Conservation (phyloP, 805 yeast species). For the Saccharomycopsis javanensis region DNA sequence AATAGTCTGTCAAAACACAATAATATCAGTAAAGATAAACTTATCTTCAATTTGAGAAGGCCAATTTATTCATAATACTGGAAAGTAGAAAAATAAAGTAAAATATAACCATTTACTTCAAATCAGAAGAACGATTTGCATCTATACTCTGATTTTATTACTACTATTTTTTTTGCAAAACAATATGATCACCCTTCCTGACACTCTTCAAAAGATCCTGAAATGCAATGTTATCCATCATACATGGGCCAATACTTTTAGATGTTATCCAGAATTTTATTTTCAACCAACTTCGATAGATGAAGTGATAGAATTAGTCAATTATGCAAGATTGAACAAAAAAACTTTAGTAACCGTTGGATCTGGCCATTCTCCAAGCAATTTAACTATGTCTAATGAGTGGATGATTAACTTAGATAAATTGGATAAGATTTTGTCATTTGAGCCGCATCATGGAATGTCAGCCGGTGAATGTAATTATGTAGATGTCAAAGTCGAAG, state of each 20-base stretch:
- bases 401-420: slow-evolving; percentile 86
- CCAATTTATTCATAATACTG: too few species aligned
- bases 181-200: slow-evolving; percentile 7
- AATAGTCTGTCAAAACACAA: too few species aligned
- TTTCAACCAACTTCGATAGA: slow-evolving; percentile 67
- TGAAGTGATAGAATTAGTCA: slow-evolving; percentile 60
- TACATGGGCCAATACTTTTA: slow-evolving; percentile 90
- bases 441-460: slow-evolving; percentile 30
- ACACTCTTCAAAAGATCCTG: not conserved
- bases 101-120: too few species aligned
- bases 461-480: slow-evolving; percentile 42
- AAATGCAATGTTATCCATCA: slow-evolving; percentile 29
- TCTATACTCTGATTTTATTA: too few species aligned
- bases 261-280: slow-evolving; percentile 63
- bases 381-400: slow-evolving; percentile 74
- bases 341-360: slow-evolving; percentile 81
- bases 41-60: too few species aligned
- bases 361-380: slow-evolving; percentile 92
- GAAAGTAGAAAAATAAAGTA: too few species aligned
- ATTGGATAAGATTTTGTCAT: slow-evolving; percentile 41
- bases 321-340: slow-evolving; percentile 45
- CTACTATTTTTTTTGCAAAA: too few species aligned
- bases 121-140: too few species aligned
- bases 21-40: too few species aligned
- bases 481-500: slow-evolving; percentile 90